Percentiles rank a stretch among this genome's conserved stretches.
phyloP scores from a whole-genome alignment of 2,329 filamentous ascomycete species.

The Phaeophleospora eucalypticola region DNA sequence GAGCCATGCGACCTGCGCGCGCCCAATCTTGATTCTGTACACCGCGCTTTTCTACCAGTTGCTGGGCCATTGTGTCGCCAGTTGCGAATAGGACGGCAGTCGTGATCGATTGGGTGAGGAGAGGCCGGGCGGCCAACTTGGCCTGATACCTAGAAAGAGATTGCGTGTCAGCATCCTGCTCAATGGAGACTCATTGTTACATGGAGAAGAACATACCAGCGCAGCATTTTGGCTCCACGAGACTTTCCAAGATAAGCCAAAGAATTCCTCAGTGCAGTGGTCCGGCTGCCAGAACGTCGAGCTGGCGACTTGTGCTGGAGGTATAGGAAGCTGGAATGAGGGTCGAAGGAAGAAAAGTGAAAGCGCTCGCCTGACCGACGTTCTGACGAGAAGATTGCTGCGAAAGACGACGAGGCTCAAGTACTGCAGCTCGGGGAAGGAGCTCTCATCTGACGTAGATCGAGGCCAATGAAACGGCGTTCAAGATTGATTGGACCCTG shows the following conservation, averaged over 20 bases:
- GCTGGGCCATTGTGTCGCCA: constrained; percentile 87
- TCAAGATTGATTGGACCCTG: too few relatives aligned
- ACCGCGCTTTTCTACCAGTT: constrained; percentile 79
- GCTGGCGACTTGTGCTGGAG: not conserved
- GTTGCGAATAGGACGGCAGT: constrained; percentile 89
- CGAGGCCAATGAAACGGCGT: too few relatives aligned
- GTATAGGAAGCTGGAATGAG: not conserved
- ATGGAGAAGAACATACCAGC: constrained; percentile 36
- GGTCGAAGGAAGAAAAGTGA: not conserved
- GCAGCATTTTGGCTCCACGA: constrained; percentile 39
- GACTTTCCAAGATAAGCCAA: too few relatives aligned
- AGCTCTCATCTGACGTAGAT: too few relatives aligned
- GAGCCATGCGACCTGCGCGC: constrained; percentile 72
- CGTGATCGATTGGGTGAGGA: constrained; percentile 86
- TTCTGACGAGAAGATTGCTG: not conserved
- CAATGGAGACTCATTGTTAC: not conserved
- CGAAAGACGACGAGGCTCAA: too few relatives aligned
- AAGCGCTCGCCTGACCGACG: not conserved
- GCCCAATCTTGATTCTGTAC: constrained; percentile 66
- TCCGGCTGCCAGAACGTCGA: not conserved
- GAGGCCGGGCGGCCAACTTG: constrained; percentile 71
- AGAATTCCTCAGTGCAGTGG: too few relatives aligned
- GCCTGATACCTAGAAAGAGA: constrained; percentile 68
- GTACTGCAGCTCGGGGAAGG: too few relatives aligned
- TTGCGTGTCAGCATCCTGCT: not conserved